Conservation (phyloP, 2,329 filamentous ascomycete species). For the Aspergillus japonicus region DNA sequence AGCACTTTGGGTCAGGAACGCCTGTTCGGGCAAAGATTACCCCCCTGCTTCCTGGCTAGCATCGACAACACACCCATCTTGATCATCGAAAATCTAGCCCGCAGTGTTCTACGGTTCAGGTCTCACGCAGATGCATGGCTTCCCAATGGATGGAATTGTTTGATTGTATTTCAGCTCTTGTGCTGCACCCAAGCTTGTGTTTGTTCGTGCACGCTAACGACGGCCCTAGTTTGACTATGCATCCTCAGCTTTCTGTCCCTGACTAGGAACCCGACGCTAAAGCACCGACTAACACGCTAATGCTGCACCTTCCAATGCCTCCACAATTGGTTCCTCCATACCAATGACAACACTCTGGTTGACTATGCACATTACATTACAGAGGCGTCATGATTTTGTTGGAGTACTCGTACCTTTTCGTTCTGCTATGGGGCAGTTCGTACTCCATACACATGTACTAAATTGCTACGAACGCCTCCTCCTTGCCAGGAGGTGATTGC, state of each 20-base stretch:
- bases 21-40: constrained; percentile 18
- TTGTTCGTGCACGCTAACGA: constrained; percentile 1
- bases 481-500: not conserved
- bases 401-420: not conserved
- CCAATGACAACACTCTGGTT: not conserved
- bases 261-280: constrained; percentile 5
- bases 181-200: not conserved
- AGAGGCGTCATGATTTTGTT: not conserved
- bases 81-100: not conserved
- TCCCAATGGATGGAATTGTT: not conserved
- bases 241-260: constrained; percentile 8
- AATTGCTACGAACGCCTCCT: not conserved
- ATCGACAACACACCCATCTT: not conserved
- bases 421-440: not conserved
- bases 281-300: not conserved
- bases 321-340: not conserved
- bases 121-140: not conserved
- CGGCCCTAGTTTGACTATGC: not conserved
- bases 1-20: constrained; percentile 15
- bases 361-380: not conserved
- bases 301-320: not conserved
- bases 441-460: not conserved
- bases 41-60: not conserved
- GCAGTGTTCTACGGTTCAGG: not conserved
- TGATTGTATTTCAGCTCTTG: not conserved